Conservation (phyloP, 345 rosid genomes). For the Trapa incisa region DNA sequence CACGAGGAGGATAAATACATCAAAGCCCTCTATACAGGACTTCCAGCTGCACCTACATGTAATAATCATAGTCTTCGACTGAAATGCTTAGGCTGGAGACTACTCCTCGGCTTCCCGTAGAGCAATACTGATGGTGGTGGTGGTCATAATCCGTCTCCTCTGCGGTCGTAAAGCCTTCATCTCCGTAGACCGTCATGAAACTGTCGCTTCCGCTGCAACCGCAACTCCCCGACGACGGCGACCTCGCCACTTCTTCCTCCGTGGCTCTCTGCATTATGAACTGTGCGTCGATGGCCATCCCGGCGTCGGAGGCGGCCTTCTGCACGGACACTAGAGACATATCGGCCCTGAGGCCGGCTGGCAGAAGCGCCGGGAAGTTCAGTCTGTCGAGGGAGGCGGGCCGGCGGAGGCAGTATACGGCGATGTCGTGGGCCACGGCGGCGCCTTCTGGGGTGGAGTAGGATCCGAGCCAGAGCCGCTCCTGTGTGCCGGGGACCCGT, state of each 20-base stretch:
- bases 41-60: background rate
- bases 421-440: constrained; percentile 73
- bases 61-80: constrained; percentile 45
- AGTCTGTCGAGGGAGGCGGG: constrained; percentile 21
- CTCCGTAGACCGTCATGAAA: background rate
- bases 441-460: constrained; percentile 61
- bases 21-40: no score
- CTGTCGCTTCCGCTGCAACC: constrained; percentile 9
- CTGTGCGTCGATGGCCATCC: constrained; percentile 64
- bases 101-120: constrained; percentile 7
- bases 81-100: constrained; percentile 28
- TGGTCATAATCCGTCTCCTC: background rate
- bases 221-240: background rate
- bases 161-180: background rate
- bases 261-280: constrained; percentile 9
- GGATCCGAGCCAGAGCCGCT: constrained; percentile 83
- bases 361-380: constrained; percentile 49
- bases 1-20: no score
- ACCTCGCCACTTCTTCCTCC: constrained; percentile 4
- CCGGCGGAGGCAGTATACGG: constrained; percentile 49
- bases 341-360: constrained; percentile 18
- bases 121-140: background rate
- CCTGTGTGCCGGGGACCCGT: constrained; percentile 53
- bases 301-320: constrained; percentile 73
- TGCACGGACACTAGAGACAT: constrained; percentile 59